Percentiles rank a stretch among this genome's conserved stretches.
These are phyloP conservation scores for Pistacia atlantica DNA, from an alignment of 345 rosid species.

Conservation along the genomic window DNA sequence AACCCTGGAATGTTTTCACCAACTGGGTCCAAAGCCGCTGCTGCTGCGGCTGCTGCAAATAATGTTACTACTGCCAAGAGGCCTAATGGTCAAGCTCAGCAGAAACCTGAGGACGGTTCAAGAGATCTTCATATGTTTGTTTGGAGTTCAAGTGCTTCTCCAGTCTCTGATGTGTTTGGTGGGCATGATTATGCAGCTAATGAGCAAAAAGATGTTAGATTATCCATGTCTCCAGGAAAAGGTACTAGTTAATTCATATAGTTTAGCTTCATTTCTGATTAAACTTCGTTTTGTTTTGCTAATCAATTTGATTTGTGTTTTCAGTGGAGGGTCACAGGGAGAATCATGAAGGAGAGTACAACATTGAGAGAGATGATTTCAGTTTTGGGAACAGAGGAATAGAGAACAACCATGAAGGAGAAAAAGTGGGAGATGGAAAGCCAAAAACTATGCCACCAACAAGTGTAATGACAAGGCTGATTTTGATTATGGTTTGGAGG, in stretches of 20 bases:
- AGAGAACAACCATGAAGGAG: slow-evolving; percentile 49
- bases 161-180: slow-evolving; percentile 90
- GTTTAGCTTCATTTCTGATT: not conserved
- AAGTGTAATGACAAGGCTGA: slow-evolving; percentile 97
- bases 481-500: slow-evolving; percentile 98
- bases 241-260: slow-evolving; percentile 26
- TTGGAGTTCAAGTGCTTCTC: slow-evolving; percentile 97
- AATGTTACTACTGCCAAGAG: slow-evolving; percentile 42
- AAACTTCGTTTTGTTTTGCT: not conserved
- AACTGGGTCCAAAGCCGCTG: slow-evolving; percentile 39
- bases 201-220: slow-evolving; percentile 69
- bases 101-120: slow-evolving; percentile 48
- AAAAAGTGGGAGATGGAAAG: slow-evolving; percentile 51
- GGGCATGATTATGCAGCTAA: slow-evolving; percentile 47
- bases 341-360: slow-evolving; percentile 39
- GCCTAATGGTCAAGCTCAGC: slow-evolving; percentile 43
- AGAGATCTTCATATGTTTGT: slow-evolving; percentile 96
- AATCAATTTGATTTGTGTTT: not conserved
- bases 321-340: slow-evolving; percentile 44
- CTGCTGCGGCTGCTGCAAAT: slow-evolving; percentile 1
- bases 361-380: slow-evolving; percentile 73
- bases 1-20: slow-evolving; percentile 95
- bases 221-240: slow-evolving; percentile 84
- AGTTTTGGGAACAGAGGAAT: slow-evolving; percentile 75
- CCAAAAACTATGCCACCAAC: slow-evolving; percentile 89